phyloP scores from a whole-genome alignment of 2,329 filamentous ascomycete genomes.

The Periconia sp. region DNA sequence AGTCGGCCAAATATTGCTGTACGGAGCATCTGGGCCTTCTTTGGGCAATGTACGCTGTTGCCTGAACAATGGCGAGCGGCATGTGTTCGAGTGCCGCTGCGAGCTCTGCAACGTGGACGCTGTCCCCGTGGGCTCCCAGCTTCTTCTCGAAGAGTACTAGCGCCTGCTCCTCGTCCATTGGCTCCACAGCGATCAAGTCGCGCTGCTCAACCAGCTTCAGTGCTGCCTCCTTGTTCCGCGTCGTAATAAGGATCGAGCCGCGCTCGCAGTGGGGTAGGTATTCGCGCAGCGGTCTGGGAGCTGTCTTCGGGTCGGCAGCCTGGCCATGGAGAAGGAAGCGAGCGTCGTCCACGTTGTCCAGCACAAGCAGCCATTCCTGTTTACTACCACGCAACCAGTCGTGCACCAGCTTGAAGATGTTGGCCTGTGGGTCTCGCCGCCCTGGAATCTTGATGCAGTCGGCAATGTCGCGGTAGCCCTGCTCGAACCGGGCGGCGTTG shows the following conservation, averaged over 20 bases:
- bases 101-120: slow-evolving; percentile 22
- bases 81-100: slow-evolving; percentile 38
- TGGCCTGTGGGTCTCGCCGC: slow-evolving; percentile 7
- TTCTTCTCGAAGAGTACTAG: slow-evolving; percentile 29
- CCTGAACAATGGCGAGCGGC: slow-evolving; percentile 45
- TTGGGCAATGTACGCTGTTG: slow-evolving; percentile 39
- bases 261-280: slow-evolving; percentile 3
- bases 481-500: slow-evolving; percentile 15
- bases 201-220: slow-evolving; percentile 4
- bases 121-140: slow-evolving; percentile 16
- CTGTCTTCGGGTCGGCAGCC: neutral
- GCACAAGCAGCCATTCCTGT: slow-evolving; percentile 13
- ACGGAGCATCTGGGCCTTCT: slow-evolving; percentile 4
- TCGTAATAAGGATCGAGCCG: slow-evolving; percentile 7
- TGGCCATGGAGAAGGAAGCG: slow-evolving; percentile 2
- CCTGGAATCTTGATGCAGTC: slow-evolving; percentile 10
- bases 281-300: slow-evolving; percentile 3
- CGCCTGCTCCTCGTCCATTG: slow-evolving; percentile 27
- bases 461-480: slow-evolving; percentile 16
- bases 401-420: slow-evolving; percentile 16
- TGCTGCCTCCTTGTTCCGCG: slow-evolving; percentile 2
- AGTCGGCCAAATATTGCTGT: slow-evolving; percentile 8
- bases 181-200: slow-evolving; percentile 20
- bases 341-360: slow-evolving; percentile 18
- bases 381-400: slow-evolving; percentile 15